Evolutionary conservation across 441 rosid genomes (phyloP).

Genomic region (Gossypium gossypioides): DNA sequence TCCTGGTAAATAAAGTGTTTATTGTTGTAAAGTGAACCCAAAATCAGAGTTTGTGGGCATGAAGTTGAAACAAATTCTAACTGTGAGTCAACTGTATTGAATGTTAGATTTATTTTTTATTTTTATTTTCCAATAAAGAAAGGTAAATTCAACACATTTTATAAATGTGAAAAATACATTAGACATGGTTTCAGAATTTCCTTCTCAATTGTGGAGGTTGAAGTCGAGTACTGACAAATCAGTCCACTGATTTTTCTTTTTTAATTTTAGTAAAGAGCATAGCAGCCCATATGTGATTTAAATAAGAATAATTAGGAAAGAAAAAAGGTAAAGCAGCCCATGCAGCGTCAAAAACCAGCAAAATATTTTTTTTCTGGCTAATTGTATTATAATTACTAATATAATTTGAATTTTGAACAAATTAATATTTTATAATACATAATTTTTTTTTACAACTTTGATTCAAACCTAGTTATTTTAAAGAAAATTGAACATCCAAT

Average conservation of each 20-base stretch:
- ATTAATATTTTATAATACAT: no score
- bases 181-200: not conserved
- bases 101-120: not conserved
- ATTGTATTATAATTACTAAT: not conserved
- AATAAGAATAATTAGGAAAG: no score
- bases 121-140: not conserved
- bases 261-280: not conserved
- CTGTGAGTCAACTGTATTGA: not conserved
- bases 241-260: not conserved
- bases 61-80: not conserved
- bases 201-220: not conserved
- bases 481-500: no score
- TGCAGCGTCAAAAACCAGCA: not conserved
- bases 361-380: not conserved
- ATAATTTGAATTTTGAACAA: no score
- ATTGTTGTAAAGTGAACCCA: not conserved
- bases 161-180: not conserved
- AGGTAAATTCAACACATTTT: not conserved
- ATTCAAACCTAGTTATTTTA: no score
- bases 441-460: no score
- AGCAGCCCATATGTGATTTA: not conserved
- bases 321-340: not conserved
- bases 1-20: not conserved
- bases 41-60: not conserved
- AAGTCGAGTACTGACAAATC: not conserved